Conservation (phyloP, 805 yeast genomes). For the Ogataea siamensis region DNA sequence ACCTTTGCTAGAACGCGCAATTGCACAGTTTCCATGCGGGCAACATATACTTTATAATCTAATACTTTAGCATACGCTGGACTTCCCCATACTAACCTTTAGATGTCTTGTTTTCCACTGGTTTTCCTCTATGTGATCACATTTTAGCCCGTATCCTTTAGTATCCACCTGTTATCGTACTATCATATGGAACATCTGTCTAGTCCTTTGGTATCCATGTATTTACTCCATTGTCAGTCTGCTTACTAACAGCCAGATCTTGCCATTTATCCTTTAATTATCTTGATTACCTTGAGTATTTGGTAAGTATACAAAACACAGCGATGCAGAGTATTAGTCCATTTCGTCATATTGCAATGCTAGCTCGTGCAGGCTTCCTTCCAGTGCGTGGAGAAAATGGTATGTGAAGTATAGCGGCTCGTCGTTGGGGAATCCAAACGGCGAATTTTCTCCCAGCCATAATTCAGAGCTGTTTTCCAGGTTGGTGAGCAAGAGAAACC, state of each 20-base stretch:
- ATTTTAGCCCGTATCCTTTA: too few relatives aligned
- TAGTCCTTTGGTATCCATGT: too few relatives aligned
- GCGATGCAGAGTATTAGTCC: conserved; percentile 6
- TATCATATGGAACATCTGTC: too few relatives aligned
- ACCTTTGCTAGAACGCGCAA: conserved; percentile 4
- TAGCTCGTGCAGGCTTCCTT: conserved; percentile 25
- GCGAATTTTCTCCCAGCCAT: conserved; percentile 70
- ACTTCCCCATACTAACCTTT: not conserved
- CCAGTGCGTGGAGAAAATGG: conserved; percentile 28
- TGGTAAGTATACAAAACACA: not conserved
- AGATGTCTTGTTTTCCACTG: not conserved
- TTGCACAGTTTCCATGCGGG: conserved; percentile 1
- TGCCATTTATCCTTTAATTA: not conserved
- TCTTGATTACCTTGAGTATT: not conserved
- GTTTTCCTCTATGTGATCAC: too few relatives aligned
- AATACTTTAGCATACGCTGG: not conserved
- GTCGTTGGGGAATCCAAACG: conserved; percentile 64
- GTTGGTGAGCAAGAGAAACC: conserved; percentile 35
- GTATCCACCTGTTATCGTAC: too few relatives aligned
- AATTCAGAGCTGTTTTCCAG: conserved; percentile 34
- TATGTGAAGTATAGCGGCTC: conserved; percentile 60
- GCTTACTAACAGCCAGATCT: not conserved
- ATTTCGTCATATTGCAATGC: conserved; percentile 25
- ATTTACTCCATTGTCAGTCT: too few relatives aligned
- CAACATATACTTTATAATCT: conserved; percentile 2